Percentiles rank a stretch among this genome's conserved stretches.
Conservation (phyloP, 768 basidiomycete species). For the Baorangia bicolor region DNA sequence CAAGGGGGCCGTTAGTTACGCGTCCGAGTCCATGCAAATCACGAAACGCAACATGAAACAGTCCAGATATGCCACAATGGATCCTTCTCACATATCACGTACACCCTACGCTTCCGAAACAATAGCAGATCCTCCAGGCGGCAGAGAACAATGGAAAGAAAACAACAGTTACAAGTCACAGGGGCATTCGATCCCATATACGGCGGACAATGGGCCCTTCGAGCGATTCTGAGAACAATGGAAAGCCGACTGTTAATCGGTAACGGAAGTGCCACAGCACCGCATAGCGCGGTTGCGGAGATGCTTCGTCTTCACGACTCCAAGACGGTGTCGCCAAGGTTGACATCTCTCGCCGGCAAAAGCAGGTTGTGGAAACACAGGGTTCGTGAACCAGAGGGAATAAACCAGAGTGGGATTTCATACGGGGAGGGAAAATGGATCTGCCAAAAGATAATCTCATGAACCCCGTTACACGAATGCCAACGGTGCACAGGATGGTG, state of each 20-base stretch:
- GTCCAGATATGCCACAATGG: not conserved
- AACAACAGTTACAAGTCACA: not conserved
- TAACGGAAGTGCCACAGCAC: conserved; percentile 8
- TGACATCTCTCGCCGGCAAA: not conserved
- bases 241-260: conserved; percentile 1
- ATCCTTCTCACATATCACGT: conserved; percentile 1
- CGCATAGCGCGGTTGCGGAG: conserved; percentile 11
- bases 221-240: conserved; percentile 12
- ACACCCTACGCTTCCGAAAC: conserved; percentile 9
- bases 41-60: conserved; percentile 3
- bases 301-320: conserved; percentile 8
- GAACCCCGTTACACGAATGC: conserved; percentile 13
- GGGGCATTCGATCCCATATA: conserved; percentile 13
- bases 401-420: not conserved
- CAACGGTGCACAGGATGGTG: conserved; percentile 13
- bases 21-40: not conserved
- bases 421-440: not conserved
- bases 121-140: conserved; percentile 8
- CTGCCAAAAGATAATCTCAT: conserved; percentile 5
- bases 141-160: conserved; percentile 9
- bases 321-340: not conserved
- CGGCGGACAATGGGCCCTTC: conserved; percentile 21
- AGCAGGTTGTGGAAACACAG: not conserved
- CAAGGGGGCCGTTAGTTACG: conserved; percentile 17
- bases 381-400: conserved; percentile 4